Percentiles rank a stretch among this genome's conserved stretches.
Conservation (phyloP, 371 early-diverging fungal genomes). For the Funneliformis caledonium region DNA sequence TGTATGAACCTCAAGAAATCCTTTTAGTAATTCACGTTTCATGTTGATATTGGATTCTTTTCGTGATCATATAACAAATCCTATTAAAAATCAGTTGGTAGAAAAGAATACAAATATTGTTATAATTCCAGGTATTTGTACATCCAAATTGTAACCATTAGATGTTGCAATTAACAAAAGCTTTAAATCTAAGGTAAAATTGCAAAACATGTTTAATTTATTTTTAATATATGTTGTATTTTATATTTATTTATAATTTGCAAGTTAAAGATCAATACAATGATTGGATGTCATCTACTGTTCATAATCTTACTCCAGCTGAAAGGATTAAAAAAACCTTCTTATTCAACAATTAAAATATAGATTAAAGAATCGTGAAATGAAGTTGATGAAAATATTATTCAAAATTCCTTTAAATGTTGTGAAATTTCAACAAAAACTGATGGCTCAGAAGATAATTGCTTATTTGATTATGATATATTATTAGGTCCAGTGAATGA, state of each 20-base stretch:
- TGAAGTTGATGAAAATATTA: background rate
- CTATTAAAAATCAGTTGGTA: background rate
- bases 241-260: background rate
- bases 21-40: background rate
- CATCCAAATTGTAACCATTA: background rate
- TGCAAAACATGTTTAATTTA: background rate
- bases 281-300: background rate
- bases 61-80: background rate
- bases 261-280: background rate
- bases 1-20: too few relatives aligned
- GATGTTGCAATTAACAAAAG: conserved; percentile 34
- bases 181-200: conserved; percentile 10
- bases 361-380: conserved; percentile 16
- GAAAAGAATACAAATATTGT: conserved; percentile 32
- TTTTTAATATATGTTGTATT: background rate
- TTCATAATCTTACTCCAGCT: too few relatives aligned
- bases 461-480: conserved; percentile 14
- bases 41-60: conserved; percentile 18
- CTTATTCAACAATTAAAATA: background rate
- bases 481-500: background rate
- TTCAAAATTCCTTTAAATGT: conserved; percentile 25
- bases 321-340: background rate
- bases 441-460: conserved; percentile 11
- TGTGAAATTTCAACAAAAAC: conserved; percentile 8
- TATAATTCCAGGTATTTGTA: conserved; percentile 27